Conservation (phyloP, 371 early-diverging fungal species). For the Mortierella sp. region DNA sequence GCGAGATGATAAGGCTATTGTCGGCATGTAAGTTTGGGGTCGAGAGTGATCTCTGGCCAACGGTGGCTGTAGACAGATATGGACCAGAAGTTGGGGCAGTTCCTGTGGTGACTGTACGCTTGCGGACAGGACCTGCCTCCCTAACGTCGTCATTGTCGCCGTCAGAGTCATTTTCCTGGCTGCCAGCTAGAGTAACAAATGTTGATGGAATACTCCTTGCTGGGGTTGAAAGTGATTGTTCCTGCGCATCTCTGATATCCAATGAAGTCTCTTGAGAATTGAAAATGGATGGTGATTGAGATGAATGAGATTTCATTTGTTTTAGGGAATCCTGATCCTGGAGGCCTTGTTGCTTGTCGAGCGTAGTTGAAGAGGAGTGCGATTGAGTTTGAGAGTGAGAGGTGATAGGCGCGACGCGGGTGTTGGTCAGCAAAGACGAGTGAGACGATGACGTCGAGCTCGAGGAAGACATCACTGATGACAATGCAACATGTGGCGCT, state of each 20-base stretch:
- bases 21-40: conserved; percentile 55
- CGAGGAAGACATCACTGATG: background rate
- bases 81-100: conserved; percentile 22
- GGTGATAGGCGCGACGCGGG: background rate
- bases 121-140: conserved; percentile 6
- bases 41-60: conserved; percentile 48
- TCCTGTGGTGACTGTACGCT: conserved; percentile 30
- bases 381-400: too few relatives aligned
- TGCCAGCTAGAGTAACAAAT: conserved; percentile 31
- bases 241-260: background rate
- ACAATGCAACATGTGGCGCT: background rate
- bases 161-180: conserved; percentile 12
- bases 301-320: background rate
- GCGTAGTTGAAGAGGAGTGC: too few relatives aligned
- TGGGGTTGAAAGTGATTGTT: background rate
- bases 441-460: background rate
- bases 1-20: conserved; percentile 35
- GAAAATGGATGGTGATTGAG: background rate
- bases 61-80: conserved; percentile 27
- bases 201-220: conserved; percentile 26
- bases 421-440: background rate
- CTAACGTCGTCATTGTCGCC: conserved; percentile 16
- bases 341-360: background rate
- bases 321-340: background rate
- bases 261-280: background rate